These are phyloP conservation scores for Kodamaea restingae DNA, from an alignment of 805 yeast genomes.

Conservation along the genomic window DNA sequence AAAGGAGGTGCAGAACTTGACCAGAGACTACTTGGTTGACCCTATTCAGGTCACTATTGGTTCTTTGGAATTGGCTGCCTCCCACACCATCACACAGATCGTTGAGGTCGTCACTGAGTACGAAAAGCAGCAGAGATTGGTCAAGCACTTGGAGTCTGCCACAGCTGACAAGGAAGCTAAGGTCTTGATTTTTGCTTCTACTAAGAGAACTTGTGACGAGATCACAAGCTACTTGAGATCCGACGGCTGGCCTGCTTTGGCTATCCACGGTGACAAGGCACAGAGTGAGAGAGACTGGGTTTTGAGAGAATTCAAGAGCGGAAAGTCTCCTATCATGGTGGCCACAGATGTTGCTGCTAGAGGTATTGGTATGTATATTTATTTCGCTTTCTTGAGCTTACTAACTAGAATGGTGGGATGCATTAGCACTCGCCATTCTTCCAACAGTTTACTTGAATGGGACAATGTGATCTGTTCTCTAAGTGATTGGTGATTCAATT, in stretches of 20 bases:
- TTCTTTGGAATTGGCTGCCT: slow-evolving; percentile 91
- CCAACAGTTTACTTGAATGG: slow-evolving; percentile 9
- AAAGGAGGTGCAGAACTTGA: slow-evolving; percentile 90
- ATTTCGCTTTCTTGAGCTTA: slow-evolving; percentile 6
- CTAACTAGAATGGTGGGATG: slow-evolving; percentile 14
- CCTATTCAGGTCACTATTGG: slow-evolving; percentile 97
- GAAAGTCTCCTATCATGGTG: slow-evolving; percentile 94
- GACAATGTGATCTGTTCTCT: slow-evolving; percentile 3
- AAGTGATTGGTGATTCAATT: slow-evolving; percentile 4
- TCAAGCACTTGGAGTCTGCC: slow-evolving; percentile 78
- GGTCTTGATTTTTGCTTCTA: slow-evolving; percentile 87
- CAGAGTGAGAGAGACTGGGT: slow-evolving; percentile 99
- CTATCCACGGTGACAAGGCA: slow-evolving; percentile 97
- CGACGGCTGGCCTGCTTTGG: slow-evolving; percentile 98
- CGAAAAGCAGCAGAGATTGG: slow-evolving; percentile 89
- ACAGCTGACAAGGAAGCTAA: slow-evolving; percentile 69
- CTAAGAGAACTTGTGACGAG: slow-evolving; percentile 97
- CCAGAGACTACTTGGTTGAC: slow-evolving; percentile 85
- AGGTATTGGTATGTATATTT: slow-evolving; percentile 88
- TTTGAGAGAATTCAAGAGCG: slow-evolving; percentile 83
- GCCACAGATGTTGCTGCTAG: slow-evolving; percentile 99
- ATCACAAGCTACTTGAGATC: slow-evolving; percentile 85
- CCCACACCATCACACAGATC: slow-evolving; percentile 90
- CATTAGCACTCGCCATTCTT: not conserved
- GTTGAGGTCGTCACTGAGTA: slow-evolving; percentile 88